Evolutionary conservation across 2,329 filamentous ascomycete genomes (phyloP).

Genomic region (Ascosphaera apis): DNA sequence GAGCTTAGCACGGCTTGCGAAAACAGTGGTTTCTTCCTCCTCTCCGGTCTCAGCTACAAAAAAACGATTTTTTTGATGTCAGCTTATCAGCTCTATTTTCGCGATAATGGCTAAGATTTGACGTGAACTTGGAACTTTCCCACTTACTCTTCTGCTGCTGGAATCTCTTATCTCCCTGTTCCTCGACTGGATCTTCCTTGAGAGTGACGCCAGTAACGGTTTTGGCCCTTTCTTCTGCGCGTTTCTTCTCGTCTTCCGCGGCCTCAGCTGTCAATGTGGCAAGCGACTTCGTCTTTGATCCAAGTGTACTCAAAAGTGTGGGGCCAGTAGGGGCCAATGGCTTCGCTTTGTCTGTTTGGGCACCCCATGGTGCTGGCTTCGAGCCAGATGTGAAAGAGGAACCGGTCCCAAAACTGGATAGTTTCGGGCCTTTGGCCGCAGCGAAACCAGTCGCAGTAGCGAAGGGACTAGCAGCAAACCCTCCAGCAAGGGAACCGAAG

Average conservation of each 20-base stretch:
- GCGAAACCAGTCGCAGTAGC: neutral
- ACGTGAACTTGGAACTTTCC: too few relatives aligned
- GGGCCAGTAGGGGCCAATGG: conserved; percentile 31
- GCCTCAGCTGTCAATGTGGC: conserved; percentile 40
- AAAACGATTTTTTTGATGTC: conserved; percentile 7
- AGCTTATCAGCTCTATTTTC: too few relatives aligned
- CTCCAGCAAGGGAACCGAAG: neutral
- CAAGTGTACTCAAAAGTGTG: conserved; percentile 18
- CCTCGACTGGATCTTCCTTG: conserved; percentile 24
- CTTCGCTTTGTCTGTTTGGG: too few relatives aligned
- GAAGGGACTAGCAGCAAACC: neutral
- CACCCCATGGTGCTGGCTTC: too few relatives aligned
- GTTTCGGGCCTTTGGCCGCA: too few relatives aligned
- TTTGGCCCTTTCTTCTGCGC: conserved; percentile 22
- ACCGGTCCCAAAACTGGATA: too few relatives aligned
- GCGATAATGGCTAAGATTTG: too few relatives aligned
- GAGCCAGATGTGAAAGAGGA: too few relatives aligned
- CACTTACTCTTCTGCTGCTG: conserved; percentile 41
- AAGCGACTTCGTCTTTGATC: conserved; percentile 37
- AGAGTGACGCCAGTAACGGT: conserved; percentile 6
- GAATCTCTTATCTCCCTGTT: conserved; percentile 27
- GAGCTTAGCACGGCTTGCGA: conserved; percentile 60
- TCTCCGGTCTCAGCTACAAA: conserved; percentile 62
- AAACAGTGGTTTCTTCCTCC: conserved; percentile 52
- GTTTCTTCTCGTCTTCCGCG: conserved; percentile 25